Conservation (phyloP, 1,284 basidiomycete species). For the Neonothopanus nambi region DNA sequence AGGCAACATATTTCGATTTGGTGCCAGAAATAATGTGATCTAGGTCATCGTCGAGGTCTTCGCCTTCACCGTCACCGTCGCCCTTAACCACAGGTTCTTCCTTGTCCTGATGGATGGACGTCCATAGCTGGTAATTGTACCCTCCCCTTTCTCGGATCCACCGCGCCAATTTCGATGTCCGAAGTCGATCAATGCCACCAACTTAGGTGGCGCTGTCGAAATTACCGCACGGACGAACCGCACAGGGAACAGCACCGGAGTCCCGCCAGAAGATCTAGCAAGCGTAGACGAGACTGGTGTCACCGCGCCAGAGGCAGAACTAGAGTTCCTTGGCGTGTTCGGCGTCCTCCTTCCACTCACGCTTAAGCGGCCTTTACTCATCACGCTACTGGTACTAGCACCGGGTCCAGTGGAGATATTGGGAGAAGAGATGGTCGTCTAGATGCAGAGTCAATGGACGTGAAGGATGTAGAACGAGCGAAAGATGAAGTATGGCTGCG, state of each 20-base stretch:
- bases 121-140: slow-evolving; percentile 66
- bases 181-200: slow-evolving; percentile 80
- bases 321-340: slow-evolving; percentile 46
- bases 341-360: slow-evolving; percentile 31
- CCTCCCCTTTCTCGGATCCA: slow-evolving; percentile 76
- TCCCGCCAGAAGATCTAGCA: slow-evolving; percentile 25
- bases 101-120: slow-evolving; percentile 74
- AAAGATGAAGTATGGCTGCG: slow-evolving; percentile 36
- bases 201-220: slow-evolving; percentile 74
- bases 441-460: slow-evolving; percentile 34
- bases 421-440: slow-evolving; percentile 44
- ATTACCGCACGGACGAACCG: slow-evolving; percentile 68
- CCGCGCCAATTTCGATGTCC: slow-evolving; percentile 79
- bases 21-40: no score
- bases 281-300: no score
- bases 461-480: slow-evolving; percentile 48
- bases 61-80: slow-evolving; percentile 25
- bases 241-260: slow-evolving; percentile 40
- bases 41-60: slow-evolving; percentile 15
- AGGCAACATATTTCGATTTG: no score
- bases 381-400: slow-evolving; percentile 5
- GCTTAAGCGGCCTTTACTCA: slow-evolving; percentile 29
- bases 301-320: no score
- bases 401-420: slow-evolving; percentile 17
- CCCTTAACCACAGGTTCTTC: slow-evolving; percentile 32